Evolutionary conservation across 805 yeast genomes (phyloP).

Genomic region (Saccharomyces mikatae): DNA sequence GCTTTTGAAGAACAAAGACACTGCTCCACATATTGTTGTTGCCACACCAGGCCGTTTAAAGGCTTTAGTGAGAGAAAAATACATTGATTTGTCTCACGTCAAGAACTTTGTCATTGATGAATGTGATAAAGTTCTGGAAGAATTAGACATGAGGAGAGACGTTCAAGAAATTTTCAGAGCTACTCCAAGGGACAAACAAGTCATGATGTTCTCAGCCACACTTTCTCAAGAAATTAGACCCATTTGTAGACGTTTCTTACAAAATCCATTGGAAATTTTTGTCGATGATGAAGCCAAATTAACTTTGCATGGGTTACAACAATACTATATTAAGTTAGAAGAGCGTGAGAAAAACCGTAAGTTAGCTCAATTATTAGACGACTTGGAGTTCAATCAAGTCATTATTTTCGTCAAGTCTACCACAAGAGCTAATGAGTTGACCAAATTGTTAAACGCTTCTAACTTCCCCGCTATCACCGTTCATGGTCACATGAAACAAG

Average conservation of each 20-base stretch:
- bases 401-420: constrained; percentile 92
- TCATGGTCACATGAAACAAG: constrained; percentile 92
- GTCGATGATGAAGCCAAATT: constrained; percentile 97
- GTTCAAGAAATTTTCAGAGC: constrained; percentile 96
- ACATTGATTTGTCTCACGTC: constrained; percentile 75
- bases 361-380: constrained; percentile 85
- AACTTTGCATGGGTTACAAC: constrained; percentile 96
- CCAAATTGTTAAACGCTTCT: constrained; percentile 79
- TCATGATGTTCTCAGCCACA: constrained; percentile 98
- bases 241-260: constrained; percentile 95
- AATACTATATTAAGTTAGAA: constrained; percentile 80
- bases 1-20: constrained; percentile 80
- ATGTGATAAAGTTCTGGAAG: constrained; percentile 95
- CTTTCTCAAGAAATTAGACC: constrained; percentile 91
- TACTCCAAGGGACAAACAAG: constrained; percentile 97
- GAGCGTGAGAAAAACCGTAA: constrained; percentile 91
- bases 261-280: constrained; percentile 92
- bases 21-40: constrained; percentile 92
- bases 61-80: constrained; percentile 87
- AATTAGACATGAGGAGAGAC: constrained; percentile 91
- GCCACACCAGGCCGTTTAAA: constrained; percentile 98
- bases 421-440: constrained; percentile 84
- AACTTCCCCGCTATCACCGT: constrained; percentile 97
- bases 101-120: constrained; percentile 95
- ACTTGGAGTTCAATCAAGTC: constrained; percentile 95